Base-by-base conservation (phyloP, 495 filamentous ascomycete species). In the Halenospora varia region DNA sequence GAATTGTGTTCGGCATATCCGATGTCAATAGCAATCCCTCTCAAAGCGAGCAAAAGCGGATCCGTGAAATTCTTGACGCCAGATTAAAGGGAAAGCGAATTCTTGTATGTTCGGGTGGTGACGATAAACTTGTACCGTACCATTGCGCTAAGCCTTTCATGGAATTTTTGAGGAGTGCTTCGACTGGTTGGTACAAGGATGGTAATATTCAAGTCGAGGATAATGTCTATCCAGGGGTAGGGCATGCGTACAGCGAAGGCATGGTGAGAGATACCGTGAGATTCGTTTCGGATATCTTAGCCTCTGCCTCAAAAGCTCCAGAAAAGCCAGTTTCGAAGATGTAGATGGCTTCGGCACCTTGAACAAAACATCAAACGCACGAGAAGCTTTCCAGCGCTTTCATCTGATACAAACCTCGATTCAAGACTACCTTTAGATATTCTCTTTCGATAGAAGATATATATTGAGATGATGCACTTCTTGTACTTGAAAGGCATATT, bases 51-150 rank as follows among this genome's bases (percentile, higher is more conserved):
- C 54, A 71, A 25, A 69, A 61, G 19, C 69, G 73, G 2, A 66
- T 84, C 29, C 77, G 77, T 3, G 62, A 77, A 18, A 65, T 80
- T 20, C 59, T 88, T 1, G 63, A 75, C 20, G 71, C 76, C 0
- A 73, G 75, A 10, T 62, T 97, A 44, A 73, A 71, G 0, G 84
- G 85, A 0, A 98, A 97, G 71, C 83, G 76, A 53, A 84, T 97
- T 56, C 70, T 97, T 51, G 82, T 88, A 57, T 72, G 95, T 56
- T 85, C 85, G 11, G 94, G 93, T 0, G 87, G 75, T 0, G 74
- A 74, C 17, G 94, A 98, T 68, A 91, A 89, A 65, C 70, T 97
- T 48, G 93, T 98, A 18, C 93, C 94, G 6, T 89, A 90, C 69
- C 73, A 74, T 20, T 83, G 82, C 15, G 76, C 79, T 1, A 81